Base-by-base conservation (phyloP, 2,329 filamentous ascomycete species). In the Epichloe festucae region DNA sequence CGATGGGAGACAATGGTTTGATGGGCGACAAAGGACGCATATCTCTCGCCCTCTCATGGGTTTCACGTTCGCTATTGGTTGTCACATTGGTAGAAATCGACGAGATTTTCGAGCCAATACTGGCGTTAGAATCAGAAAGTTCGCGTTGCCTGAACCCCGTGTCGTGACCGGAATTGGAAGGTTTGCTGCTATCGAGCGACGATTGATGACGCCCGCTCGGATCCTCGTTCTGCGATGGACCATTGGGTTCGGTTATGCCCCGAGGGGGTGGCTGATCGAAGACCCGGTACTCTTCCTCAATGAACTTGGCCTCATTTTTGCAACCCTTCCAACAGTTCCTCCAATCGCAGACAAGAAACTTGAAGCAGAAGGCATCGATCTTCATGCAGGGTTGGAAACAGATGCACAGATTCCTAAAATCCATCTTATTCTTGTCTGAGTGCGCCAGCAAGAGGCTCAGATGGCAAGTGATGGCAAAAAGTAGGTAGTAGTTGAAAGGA, bases 321-420 rank as follows among this genome's bases (percentile, higher is more conserved):
- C 91, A 97, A 8, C 91, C 91, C 66, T 93, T 89, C 91, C 91
- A 97, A 71, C 91, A 97, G 59, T 94, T 85, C 59, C 89, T 84
- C 91, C 91, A 97, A 64, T 97, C 86, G 63, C 89, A 88, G 19
- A 97, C 90, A 12, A 97, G 75, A 58, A 95, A 96, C 61, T 90
- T 89, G 76, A 97, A 97, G 66, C 89, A 94, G 66, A 91, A 94
- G 1, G 84, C 84, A 62, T 97, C 91, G 53, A 97, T 93, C 70
- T 91, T 95, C 79, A 97, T 89, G 67, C 89, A 95, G 3, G 91
- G 91, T 67, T 95, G 89, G 68, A 96, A 96, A 71, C 91, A 97
- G 60, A 96, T 95, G 70, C 89, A 95, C 23, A 97, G 74, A 58
- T 96, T 96, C 63, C 88, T 83, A 65, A 91, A 95, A 64, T 95